Percentiles rank a stretch among this genome's conserved stretches.
Conservation (phyloP, 306 rosid genomes). For the Begonia masoniana region DNA sequence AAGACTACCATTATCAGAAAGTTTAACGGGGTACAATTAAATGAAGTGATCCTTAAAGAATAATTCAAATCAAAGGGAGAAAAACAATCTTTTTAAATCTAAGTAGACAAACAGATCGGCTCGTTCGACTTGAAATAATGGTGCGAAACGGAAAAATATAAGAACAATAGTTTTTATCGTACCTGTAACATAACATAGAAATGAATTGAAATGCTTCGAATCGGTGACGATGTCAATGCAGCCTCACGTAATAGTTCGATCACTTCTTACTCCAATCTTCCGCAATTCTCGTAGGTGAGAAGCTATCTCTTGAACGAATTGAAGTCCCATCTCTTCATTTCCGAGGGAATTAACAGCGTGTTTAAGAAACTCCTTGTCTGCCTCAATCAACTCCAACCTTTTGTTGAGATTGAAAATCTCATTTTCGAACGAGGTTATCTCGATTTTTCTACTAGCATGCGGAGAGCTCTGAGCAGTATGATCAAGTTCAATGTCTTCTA, state of each 20-base stretch:
- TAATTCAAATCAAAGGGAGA: too few species aligned
- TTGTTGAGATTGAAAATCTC: conserved; percentile 26
- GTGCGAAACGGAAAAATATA: too few species aligned
- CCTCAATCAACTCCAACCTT: conserved; percentile 61
- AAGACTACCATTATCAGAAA: too few species aligned
- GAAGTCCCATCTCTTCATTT: conserved; percentile 52
- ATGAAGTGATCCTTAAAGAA: too few species aligned
- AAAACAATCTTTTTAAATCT: too few species aligned
- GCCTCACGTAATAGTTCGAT: conserved; percentile 28
- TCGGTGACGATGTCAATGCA: conserved; percentile 10
- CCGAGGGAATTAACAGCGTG: conserved; percentile 36
- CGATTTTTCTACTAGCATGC: conserved; percentile 9
- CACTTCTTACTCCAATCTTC: conserved; percentile 30
- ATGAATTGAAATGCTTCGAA: conserved; percentile 25
- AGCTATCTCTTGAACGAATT: conserved; percentile 60
- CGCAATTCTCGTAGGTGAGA: conserved; percentile 51
- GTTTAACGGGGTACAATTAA: too few species aligned
- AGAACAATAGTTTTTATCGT: too few species aligned
- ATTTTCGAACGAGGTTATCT: conserved; percentile 24
- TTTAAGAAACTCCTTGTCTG: conserved; percentile 50
- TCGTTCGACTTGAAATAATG: too few species aligned
- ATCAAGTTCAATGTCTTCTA: conserved; percentile 21
- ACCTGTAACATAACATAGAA: too few species aligned
- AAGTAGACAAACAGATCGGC: too few species aligned
- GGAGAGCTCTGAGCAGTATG: conserved; percentile 12